Evolutionary conservation across 2,329 filamentous ascomycete species (phyloP), one percentile per base, ranked within the genome.

Genomic region (Colletotrichum sp.): DNA sequence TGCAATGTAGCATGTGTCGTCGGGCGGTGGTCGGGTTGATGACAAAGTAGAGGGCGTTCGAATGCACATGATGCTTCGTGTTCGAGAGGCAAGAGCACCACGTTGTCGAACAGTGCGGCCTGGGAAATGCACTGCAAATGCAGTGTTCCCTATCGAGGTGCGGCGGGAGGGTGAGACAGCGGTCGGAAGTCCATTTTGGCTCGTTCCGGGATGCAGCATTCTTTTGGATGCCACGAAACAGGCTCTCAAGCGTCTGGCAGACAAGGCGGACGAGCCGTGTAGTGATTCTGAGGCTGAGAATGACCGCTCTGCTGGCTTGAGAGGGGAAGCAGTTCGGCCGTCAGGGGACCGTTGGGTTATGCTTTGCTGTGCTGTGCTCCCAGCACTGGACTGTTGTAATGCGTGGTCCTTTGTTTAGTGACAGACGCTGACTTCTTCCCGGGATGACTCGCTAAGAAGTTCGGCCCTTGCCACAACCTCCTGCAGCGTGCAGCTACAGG

Each of bases 211-310:
- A 61, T 52, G 61, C 67, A 52, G 48, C 52, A 36, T 66, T 56
- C 16, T 60, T 24, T 38, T 30, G 24, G 62, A 48, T 64, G 38
- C 15, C n/a, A 28, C 32, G 26, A 32, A 15, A 30, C n/a, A 18
- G 30, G 43, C 26, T 48, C 43, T 60, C 26, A 64, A 34, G 43
- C 38, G 36, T 24, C n/a, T 67, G 64, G 36, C 36, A 68, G 34
- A 69, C 56, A 61, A 72, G 75, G 72, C 71, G 72, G 48, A 28
- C 72, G 36, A 26, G 24, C 24, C 66, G 52, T 21, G 21, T 10
- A 21, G 15, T 18, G 12, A 65, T 68, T 56, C 68, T 55, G 67
- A 76, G 68, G 75, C 68, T 60, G 75, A 66, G 64, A 34, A 69
- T 21, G n/a, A 8, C 9, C 48, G 64, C 21, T 65, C 16, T 34